Conservation (phyloP, 345 rosid genomes). For the Salix viminalis region DNA sequence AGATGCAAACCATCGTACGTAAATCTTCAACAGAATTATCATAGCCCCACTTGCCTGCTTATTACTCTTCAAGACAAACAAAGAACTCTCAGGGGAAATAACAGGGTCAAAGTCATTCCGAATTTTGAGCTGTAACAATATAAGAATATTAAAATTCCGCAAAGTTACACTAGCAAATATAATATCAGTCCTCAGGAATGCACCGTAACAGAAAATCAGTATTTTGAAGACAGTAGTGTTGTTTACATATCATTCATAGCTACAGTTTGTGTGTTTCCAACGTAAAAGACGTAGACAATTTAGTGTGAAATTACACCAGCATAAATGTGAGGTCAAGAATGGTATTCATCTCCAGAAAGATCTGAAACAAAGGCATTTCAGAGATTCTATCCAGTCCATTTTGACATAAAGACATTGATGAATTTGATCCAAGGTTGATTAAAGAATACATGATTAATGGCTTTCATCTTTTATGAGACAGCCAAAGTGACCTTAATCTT, state of each 20-base stretch:
- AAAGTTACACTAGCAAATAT: conserved; percentile 6
- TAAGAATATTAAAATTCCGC: conserved; percentile 5
- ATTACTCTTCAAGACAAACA: conserved; percentile 91
- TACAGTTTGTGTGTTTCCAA: background rate
- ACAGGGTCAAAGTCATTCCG: conserved; percentile 99
- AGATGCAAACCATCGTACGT: conserved; percentile 9
- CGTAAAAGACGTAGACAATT: background rate
- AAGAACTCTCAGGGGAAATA: conserved; percentile 98
- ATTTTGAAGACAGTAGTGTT: background rate
- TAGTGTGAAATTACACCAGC: background rate
- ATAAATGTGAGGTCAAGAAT: background rate
- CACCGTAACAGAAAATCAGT: conserved; percentile 2
- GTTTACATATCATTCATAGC: background rate
- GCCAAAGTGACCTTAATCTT: background rate
- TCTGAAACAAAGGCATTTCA: background rate
- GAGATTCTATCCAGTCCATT: background rate
- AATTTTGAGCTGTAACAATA: conserved; percentile 74
- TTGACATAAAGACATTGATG: background rate
- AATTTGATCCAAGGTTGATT: background rate
- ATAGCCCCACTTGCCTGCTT: conserved; percentile 57
- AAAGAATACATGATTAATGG: background rate
- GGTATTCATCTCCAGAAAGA: background rate
- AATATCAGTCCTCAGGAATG: background rate
- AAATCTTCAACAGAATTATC: conserved; percentile 2
- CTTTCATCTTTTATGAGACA: background rate